Evolutionary conservation across 2,329 filamentous ascomycete genomes (phyloP).

Genomic region (Tolypocladium tropicale): DNA sequence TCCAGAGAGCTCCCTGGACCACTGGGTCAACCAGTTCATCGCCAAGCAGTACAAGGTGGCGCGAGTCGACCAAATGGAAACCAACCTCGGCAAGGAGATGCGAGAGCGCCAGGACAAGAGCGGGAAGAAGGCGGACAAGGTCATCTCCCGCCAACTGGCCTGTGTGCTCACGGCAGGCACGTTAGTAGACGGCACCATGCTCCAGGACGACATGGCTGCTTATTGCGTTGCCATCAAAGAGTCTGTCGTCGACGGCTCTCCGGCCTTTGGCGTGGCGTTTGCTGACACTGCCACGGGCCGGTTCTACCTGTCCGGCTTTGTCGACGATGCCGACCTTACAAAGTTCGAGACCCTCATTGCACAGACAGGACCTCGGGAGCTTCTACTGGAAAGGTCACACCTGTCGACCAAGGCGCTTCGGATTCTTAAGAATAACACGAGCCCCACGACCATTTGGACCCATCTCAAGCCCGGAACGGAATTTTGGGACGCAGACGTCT

Average conservation of each 20-base stretch:
- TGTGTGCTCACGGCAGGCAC: conserved; percentile 89
- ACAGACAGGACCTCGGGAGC: conserved; percentile 78
- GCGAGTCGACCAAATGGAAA: conserved; percentile 92
- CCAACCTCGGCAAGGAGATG: conserved; percentile 94
- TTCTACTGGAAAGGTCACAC: conserved; percentile 78
- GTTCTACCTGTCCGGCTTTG: conserved; percentile 86
- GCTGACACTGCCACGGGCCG: conserved; percentile 93
- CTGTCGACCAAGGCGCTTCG: conserved; percentile 83
- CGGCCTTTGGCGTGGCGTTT: conserved; percentile 85
- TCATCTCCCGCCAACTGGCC: conserved; percentile 83
- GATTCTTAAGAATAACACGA: conserved; percentile 92
- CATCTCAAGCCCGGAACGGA: conserved; percentile 77
- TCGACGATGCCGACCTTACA: conserved; percentile 86
- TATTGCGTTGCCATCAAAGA: conserved; percentile 96
- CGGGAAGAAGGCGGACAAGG: conserved; percentile 74
- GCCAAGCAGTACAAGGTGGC: conserved; percentile 98
- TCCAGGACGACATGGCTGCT: conserved; percentile 95
- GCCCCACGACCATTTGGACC: conserved; percentile 91
- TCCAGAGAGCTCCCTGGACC: conserved; percentile 86
- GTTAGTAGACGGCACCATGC: conserved; percentile 89
- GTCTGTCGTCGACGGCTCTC: conserved; percentile 58
- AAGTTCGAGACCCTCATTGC: conserved; percentile 96
- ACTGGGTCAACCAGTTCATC: conserved; percentile 97
- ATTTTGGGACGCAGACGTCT: conserved; percentile 81
- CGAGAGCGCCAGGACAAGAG: conserved; percentile 67